Evolutionary conservation across 441 rosid genomes (phyloP).

Genomic region (Daphne laureola): DNA sequence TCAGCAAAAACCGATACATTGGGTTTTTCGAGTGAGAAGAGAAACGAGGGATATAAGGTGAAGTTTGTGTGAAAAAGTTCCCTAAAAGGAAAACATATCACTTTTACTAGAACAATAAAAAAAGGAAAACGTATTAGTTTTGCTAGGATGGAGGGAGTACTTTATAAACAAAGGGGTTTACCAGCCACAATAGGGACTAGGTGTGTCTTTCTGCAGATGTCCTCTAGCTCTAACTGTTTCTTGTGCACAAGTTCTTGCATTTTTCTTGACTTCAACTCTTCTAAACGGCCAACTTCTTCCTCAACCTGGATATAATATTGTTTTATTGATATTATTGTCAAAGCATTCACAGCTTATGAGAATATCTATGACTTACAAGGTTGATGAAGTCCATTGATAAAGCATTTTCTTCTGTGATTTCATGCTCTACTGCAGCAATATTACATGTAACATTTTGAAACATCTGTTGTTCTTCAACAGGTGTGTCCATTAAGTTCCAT

Average conservation of each 20-base stretch:
- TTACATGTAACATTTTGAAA: conserved; percentile 87
- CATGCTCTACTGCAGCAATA: conserved; percentile 91
- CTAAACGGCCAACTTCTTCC: conserved; percentile 81
- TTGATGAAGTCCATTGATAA: conserved; percentile 76
- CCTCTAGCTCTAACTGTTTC: conserved; percentile 84
- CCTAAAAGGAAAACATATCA: too few species aligned
- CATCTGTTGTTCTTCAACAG: conserved; percentile 85
- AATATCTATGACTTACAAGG: conserved; percentile 40
- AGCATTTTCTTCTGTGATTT: conserved; percentile 78
- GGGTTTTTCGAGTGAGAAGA: neutral
- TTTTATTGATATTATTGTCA: neutral
- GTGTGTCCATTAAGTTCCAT: conserved; percentile 99
- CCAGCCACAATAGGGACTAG: conserved; percentile 79
- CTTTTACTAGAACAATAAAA: too few species aligned
- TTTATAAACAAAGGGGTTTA: conserved; percentile 13
- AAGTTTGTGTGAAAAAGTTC: too few species aligned
- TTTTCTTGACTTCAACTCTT: conserved; percentile 85
- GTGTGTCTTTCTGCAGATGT: conserved; percentile 88
- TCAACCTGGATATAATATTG: conserved; percentile 52
- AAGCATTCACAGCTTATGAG: conserved; percentile 3
- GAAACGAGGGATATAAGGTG: too few species aligned
- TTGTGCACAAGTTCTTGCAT: conserved; percentile 96
- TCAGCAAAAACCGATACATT: neutral
- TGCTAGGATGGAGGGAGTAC: neutral
- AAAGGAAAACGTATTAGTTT: neutral